A percentile compares a stretch with the other conserved stretches of the same genome.
These are phyloP conservation scores for Vinca minor DNA, from an alignment of 257 asterid species.

Conservation along the genomic window DNA sequence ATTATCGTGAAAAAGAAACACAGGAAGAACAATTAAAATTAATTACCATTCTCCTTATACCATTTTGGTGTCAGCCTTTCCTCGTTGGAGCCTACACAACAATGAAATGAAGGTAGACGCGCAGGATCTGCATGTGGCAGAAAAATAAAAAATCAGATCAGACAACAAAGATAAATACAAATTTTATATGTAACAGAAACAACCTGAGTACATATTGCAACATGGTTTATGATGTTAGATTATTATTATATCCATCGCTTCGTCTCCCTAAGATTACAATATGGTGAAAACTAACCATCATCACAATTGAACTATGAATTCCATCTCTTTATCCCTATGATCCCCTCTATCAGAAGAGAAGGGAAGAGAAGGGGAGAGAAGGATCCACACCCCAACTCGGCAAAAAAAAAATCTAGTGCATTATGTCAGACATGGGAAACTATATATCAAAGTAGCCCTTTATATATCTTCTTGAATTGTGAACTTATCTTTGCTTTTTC, in stretches of 20 bases:
- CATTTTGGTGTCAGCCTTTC: constrained; percentile 65
- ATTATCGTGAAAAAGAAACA: too few species aligned
- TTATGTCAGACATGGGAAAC: too few species aligned
- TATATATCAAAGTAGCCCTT: too few species aligned
- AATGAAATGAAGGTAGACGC: constrained; percentile 74
- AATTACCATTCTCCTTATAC: constrained; percentile 74
- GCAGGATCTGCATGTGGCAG: constrained; percentile 51
- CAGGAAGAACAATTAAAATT: not conserved
- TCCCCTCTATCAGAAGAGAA: too few species aligned
- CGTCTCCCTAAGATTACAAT: not conserved
- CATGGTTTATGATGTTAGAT: not conserved
- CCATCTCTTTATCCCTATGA: too few species aligned
- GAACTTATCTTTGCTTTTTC: too few species aligned
- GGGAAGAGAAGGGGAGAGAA: too few species aligned
- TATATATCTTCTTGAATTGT: too few species aligned
- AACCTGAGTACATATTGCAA: not conserved
- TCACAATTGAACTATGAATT: not conserved
- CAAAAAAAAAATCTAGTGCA: too few species aligned
- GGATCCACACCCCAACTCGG: too few species aligned
- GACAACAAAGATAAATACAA: not conserved
- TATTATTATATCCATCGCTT: not conserved
- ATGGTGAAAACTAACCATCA: not conserved
- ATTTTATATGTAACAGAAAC: not conserved
- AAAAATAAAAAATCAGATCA: constrained; percentile 14
- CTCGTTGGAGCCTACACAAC: constrained; percentile 74